Evolutionary conservation across 179 eudicot species (phyloP).

Genomic region (Heliamphora pulchella): DNA sequence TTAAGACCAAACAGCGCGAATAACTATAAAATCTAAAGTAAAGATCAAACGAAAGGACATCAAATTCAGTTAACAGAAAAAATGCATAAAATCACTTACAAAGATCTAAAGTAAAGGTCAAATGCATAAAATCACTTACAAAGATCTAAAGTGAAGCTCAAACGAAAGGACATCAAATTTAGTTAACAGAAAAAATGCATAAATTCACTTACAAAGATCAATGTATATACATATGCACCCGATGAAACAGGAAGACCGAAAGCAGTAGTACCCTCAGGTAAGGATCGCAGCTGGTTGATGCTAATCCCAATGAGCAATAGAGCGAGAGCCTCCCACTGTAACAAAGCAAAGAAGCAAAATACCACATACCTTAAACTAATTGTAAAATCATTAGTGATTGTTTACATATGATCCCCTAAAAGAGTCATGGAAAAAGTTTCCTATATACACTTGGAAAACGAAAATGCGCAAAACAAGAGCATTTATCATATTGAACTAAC

Average conservation of each 20-base stretch:
- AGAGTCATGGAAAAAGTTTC: background rate
- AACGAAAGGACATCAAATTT: constrained; percentile 1
- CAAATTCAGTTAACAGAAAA: background rate
- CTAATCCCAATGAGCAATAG: constrained; percentile 90
- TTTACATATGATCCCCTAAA: background rate
- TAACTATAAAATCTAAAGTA: background rate
- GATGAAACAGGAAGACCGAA: constrained; percentile 79
- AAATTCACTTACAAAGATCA: constrained; percentile 73
- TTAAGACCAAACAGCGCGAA: constrained; percentile 1
- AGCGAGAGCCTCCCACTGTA: constrained; percentile 99
- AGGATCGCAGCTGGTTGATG: constrained; percentile 78
- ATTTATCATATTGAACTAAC: constrained; percentile 30
- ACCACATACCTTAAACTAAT: constrained; percentile 4
- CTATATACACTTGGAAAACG: background rate
- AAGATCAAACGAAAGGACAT: background rate
- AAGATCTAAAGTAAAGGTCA: constrained; percentile 11
- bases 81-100: constrained; percentile 31
- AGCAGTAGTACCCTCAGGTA: constrained; percentile 65
- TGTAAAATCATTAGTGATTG: background rate
- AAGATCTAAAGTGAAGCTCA: background rate
- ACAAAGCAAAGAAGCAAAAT: constrained; percentile 12
- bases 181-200: background rate
- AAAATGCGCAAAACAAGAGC: constrained; percentile 11
- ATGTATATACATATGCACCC: constrained; percentile 72
- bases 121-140: constrained; percentile 31